phyloP scores from a whole-genome alignment of 1,284 basidiomycete species.

The Cryptococcus sp. region DNA sequence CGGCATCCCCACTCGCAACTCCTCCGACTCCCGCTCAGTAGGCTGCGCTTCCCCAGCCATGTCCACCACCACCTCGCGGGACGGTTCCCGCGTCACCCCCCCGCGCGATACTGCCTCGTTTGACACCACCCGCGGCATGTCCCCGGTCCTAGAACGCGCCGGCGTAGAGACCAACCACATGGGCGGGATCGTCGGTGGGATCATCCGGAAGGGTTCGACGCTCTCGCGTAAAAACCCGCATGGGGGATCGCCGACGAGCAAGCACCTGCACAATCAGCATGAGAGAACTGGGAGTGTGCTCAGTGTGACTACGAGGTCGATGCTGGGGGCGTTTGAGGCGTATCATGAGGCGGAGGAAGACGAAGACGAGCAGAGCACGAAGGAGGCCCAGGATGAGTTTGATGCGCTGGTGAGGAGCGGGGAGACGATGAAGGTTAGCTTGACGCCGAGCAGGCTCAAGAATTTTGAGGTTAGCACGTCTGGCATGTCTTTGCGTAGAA shows the following conservation, averaged over 20 bases:
- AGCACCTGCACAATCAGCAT: conserved; percentile 10
- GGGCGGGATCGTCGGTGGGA: conserved; percentile 8
- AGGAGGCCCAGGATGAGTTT: conserved; percentile 63
- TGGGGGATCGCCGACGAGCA: conserved; percentile 5
- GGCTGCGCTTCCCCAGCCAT: conserved; percentile 13
- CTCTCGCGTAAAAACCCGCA: conserved; percentile 12
- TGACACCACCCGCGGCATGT: conserved; percentile 1
- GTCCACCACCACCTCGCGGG: conserved; percentile 15
- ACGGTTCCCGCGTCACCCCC: not conserved
- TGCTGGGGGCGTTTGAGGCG: conserved; percentile 28
- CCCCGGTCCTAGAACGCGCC: conserved; percentile 12
- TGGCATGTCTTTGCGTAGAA: not conserved
- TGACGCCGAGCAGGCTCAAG: conserved; percentile 85
- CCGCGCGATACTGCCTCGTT: conserved; percentile 1
- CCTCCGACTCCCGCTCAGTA: conserved; percentile 6
- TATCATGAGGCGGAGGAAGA: conserved; percentile 6
- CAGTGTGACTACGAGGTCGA: conserved; percentile 24
- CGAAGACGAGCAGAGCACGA: conserved; percentile 5
- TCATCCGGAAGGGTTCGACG: conserved; percentile 16
- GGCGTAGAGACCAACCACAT: conserved; percentile 11
- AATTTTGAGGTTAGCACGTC: conserved; percentile 71
- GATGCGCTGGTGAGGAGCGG: conserved; percentile 83
- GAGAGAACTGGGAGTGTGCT: conserved; percentile 29
- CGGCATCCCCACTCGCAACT: conserved; percentile 8
- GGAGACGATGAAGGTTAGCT: conserved; percentile 87